These are phyloP conservation scores for Nicotiana attenuata DNA, from an alignment of 257 asterid species.

Conservation along the genomic window DNA sequence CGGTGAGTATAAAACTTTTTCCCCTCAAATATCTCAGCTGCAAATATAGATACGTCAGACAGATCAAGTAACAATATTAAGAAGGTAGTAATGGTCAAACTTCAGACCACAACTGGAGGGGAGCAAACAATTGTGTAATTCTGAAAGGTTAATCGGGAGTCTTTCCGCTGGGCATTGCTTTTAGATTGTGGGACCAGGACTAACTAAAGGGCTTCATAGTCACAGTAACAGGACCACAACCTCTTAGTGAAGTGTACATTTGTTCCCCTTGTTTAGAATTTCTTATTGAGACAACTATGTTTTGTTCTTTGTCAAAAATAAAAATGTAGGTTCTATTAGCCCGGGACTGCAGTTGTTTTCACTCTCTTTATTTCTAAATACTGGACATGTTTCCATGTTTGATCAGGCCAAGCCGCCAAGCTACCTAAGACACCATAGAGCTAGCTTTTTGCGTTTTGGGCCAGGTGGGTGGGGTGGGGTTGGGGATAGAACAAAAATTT, in stretches of 20 bases:
- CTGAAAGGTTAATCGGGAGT: neutral
- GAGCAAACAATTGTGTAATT: neutral
- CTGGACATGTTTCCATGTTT: neutral
- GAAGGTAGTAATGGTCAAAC: neutral
- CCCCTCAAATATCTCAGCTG: neutral
- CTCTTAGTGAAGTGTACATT: neutral
- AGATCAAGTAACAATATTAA: neutral
- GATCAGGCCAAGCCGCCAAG: neutral
- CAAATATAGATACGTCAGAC: neutral
- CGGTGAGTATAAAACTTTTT: constrained; percentile 37
- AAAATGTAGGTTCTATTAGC: neutral
- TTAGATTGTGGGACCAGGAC: neutral
- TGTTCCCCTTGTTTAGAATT: neutral
- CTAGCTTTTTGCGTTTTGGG: too few relatives aligned
- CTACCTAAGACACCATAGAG: neutral
- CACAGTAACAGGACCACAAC: neutral
- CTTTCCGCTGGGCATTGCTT: neutral
- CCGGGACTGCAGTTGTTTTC: neutral
- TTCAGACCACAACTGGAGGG: neutral
- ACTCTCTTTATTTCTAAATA: neutral
- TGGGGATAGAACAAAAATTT: neutral
- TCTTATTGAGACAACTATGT: neutral
- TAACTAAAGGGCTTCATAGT: neutral
- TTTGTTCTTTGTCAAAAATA: neutral
- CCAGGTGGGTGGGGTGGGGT: too few relatives aligned